A percentile compares a stretch with the other conserved stretches of the same genome.
phyloP scores from a whole-genome alignment of 108 stramenopile genomes.

The Nitzschia sp. region DNA sequence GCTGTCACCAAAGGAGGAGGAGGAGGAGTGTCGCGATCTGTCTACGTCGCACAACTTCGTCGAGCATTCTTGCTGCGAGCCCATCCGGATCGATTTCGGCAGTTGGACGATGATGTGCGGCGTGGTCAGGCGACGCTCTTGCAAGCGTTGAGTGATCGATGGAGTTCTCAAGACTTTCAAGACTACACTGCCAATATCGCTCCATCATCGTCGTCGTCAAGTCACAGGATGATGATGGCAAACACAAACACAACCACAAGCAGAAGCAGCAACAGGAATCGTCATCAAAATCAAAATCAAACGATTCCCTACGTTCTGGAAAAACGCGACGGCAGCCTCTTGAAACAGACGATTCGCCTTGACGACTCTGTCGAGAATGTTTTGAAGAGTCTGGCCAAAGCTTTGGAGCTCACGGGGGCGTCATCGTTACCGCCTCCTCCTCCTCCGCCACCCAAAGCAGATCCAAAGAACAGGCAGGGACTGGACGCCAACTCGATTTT shows the following conservation, averaged over 20 bases:
- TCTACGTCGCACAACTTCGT: conserved; percentile 66
- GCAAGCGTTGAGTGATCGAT: conserved; percentile 58
- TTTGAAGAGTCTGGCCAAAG: conserved; percentile 48
- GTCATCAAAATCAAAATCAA: conserved; percentile 4
- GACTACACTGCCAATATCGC: conserved; percentile 35
- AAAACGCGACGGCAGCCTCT: conserved; percentile 65
- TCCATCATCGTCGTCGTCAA: not conserved
- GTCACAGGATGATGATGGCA: not conserved
- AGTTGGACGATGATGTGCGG: conserved; percentile 43
- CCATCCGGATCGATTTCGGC: conserved; percentile 84
- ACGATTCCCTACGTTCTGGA: conserved; percentile 52
- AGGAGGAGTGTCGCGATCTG: conserved; percentile 35
- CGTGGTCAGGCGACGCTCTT: conserved; percentile 66
- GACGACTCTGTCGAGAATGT: conserved; percentile 56
- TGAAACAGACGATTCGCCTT: conserved; percentile 48
- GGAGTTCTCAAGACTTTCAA: conserved; percentile 54
- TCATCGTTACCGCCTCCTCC: conserved; percentile 38
- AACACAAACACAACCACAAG: not conserved
- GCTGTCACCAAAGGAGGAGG: not conserved
- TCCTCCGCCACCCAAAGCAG: conserved; percentile 21
- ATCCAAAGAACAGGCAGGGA: not conserved
- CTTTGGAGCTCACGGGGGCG: conserved; percentile 45
- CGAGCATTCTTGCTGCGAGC: conserved; percentile 80
- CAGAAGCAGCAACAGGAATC: not conserved
- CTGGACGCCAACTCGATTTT: not conserved